phyloP scores from a whole-genome alignment of 805 yeast genomes.

The Yamadazyma sp. region DNA sequence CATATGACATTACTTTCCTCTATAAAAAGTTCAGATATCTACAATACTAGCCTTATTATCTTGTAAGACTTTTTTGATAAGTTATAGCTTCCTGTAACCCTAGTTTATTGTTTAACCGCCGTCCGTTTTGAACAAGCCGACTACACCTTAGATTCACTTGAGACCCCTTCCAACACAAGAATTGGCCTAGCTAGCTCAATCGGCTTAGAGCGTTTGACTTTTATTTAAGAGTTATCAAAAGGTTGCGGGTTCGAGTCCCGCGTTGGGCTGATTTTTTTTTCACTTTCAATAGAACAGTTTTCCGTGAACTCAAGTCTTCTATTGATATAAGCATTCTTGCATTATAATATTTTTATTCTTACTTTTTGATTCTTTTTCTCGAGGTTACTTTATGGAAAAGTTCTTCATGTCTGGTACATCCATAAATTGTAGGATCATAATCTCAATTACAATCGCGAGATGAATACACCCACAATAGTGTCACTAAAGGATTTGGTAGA shows the following conservation, averaged over 20 bases:
- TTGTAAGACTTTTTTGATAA: too few species aligned
- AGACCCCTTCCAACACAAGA: too few species aligned
- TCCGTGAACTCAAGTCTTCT: background rate
- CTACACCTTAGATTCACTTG: too few species aligned
- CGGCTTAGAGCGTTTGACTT: slow-evolving; percentile 30
- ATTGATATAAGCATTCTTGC: background rate
- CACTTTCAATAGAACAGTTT: background rate
- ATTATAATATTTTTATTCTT: background rate
- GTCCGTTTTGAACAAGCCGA: too few species aligned
- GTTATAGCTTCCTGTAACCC: too few species aligned
- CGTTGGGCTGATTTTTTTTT: slow-evolving; percentile 15
- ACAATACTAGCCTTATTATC: too few species aligned
- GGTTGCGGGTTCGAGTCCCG: slow-evolving; percentile 24
- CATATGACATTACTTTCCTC: too few species aligned
- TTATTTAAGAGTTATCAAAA: slow-evolving; percentile 18
- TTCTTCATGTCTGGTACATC: background rate
- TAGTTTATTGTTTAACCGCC: too few species aligned
- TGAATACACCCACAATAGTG: slow-evolving; percentile 28
- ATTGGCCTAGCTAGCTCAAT: slow-evolving; percentile 29
- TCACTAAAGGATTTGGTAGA: slow-evolving; percentile 24
- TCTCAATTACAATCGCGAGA: background rate
- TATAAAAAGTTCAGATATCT: too few species aligned
- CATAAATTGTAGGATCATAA: background rate
- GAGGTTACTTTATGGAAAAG: background rate
- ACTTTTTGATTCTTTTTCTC: background rate